Evolutionary conservation across 2,329 filamentous ascomycete species (phyloP), one percentile per base, ranked within the genome.

Genomic region (Akanthomyces dipterigenus): DNA sequence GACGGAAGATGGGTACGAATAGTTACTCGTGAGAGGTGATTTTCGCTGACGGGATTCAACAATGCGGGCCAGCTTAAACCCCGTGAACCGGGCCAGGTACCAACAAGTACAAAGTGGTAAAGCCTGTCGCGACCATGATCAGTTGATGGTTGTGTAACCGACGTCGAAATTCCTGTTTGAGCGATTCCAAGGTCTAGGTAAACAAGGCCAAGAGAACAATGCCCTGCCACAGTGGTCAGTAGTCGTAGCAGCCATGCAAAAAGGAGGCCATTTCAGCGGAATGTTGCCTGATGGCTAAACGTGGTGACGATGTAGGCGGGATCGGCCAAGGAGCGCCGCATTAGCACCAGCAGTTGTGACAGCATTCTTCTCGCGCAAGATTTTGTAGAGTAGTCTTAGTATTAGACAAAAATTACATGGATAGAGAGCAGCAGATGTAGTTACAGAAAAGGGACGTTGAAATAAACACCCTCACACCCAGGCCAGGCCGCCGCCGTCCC

Each of bases 1-100:
- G 56, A 59, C 56, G 56, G 51, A 18, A 36, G 46, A 45, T 26
- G 31, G 22, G 28, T 36, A 57, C 34, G 55, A 45, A 48, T 38
- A n/a, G n/a, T n/a, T n/a, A n/a, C n/a, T n/a, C n/a, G n/a, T n/a
- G n/a, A n/a, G n/a, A n/a, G n/a, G n/a, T n/a, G n/a, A n/a, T n/a
- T n/a, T n/a, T n/a, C n/a, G n/a, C 55, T 46, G 43, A 57, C 55
- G 45, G 55, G 45, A 57, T 57, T 57, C 55, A 20, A 46, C 34
- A 31, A 28, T 48, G 43, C 55, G 31, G 42, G 14, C 28, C 28
- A 48, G n/a, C 48, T 43, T 7, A n/a, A 57, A 40, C 22, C 45
- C 55, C 31, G 53, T 57, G 11, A 22, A n/a, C 3, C 20, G 12
- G 20, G 53, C 14, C 31, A 49, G 55, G 55, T 57, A 57, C 55